Evolutionary conservation across 345 rosid species (phyloP), one percentile per base, ranked within the genome.

Genomic region (Nephelium lappaceum): DNA sequence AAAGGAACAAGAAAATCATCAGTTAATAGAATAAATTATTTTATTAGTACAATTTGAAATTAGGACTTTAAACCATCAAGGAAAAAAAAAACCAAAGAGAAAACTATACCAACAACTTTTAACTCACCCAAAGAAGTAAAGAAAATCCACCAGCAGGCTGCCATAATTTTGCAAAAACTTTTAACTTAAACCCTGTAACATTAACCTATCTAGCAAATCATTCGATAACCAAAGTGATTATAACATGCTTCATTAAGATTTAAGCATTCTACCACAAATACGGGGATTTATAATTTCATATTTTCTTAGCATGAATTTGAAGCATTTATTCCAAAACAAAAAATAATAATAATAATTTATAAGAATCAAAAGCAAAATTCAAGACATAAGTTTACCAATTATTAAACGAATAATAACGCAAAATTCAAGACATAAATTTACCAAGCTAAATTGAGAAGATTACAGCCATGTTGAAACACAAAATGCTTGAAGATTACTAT

Each of bases 321-420:
- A 16, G 6, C 21, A 71, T 25, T 60, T 16, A 25, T 11, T 6
- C 60, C 14, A 47, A 21, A 47, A 24, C 39, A 69, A n/a, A n/a
- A n/a, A n/a, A n/a, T n/a, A n/a, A n/a, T 11, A 7, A 69, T 21
- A 69, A 69, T 43, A 31, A 27, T 7, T 15, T 42, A 36, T 38
- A 65, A 15, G 19, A 11, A 1, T 31, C n/a, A 31, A 31, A 31
- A 31, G 27, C 8, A 60, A 16, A 36, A 58, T 67, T 11, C 23
- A 15, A 21, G 62, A 49, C n/a, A 65, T 8, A 55, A 49, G 18
- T 31, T 64, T 89, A 93, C 99, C 93, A 95, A 86, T 78, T 27
- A 27, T 27, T 27, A 27, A 27, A 27, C 31, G 31, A 27, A 27
- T 27, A 27, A 27, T 27, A 27, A 27, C 31, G 2, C 31, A 27